Evolutionary conservation across 2,329 filamentous ascomycete genomes (phyloP), one percentile per base, ranked within the genome.

Genomic region (Botryotinia narcissicola): DNA sequence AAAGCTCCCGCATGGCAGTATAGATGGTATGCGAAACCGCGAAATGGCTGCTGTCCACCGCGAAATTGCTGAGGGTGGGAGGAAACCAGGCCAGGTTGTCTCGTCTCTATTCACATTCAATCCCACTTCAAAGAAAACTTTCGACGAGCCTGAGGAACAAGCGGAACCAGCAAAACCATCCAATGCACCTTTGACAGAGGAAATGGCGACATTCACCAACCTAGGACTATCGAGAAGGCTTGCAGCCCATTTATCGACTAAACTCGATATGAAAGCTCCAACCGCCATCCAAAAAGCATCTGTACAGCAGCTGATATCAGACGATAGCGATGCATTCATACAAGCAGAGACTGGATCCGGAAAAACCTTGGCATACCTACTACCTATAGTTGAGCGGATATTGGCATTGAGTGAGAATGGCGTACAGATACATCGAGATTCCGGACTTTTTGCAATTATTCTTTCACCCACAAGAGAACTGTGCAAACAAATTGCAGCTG

Each of bases 291-390:
- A 99, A 83, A 95, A 95, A 78, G 93, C 93, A 75, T 92, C 95
- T 0, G 91, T 99, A 57, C 87, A 92, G 60, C 91, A 96, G 78
- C 84, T 99, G 75, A 83, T 97, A 62, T 90, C 90, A 60, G 91
- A 92, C 71, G 92, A 97, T 78, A 91, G 89, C 63, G 96, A 99
- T 84, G 95, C 95, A 3, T 99, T 99, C 79, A 92, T 99, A 48
- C 96, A 98, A 82, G 97, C 96, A 4, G 92, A 99, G 84, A 99
- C 96, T 0, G 96, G 96, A 78, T 99, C 96, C 0, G 96, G 96
- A 83, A 99, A 99, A 84, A 99, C 96, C 0, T 84, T 99, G 74
- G 93, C 96, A n/a, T 99, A 99, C 81, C 87, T 99, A 7, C 84
- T 99, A 10, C 96, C 96, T 1, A 92, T 99, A 64, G 90, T 99